Evolutionary conservation across 192 early-diverging fungal species (phyloP), one percentile per base, ranked within the genome.

Genomic region (Coemansia javaensis): DNA sequence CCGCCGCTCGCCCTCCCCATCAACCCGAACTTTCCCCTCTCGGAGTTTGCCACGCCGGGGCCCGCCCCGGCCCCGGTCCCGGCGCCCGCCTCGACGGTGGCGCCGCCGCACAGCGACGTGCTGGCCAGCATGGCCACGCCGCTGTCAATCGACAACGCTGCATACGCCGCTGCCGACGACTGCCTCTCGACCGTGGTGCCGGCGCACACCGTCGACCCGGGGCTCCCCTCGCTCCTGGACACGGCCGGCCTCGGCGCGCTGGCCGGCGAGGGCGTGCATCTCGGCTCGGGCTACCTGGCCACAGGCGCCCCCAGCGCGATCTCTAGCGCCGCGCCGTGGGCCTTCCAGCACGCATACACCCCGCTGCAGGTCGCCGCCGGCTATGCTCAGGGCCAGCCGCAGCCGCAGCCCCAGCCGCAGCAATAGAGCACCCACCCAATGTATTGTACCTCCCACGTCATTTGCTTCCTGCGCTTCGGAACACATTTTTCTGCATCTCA

Each of bases 11-110:
- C 59, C 4, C 58, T 74, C 50, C 70, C 70, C 32, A 44, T 74
- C 25, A 74, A 74, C 47, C 70, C 70, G 17, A 64, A 40, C 58
- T 74, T 74, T 51, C 70, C 70, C 12, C 52, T 74, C 20, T 57
- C 70, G 5, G 70, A 74, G 31, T 73, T 73, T 23, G 24, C 33
- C 27, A 18, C 25, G n/a, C 21, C 53, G 27, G 32, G 24, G 10
- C 7, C 50, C 15, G 24, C 23, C 9, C 28, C 50, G 7, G 21
- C 50, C 32, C 21, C 20, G 0, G 13, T n/a, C n/a, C n/a, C n/a
- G n/a, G n/a, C n/a, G n/a, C n/a, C n/a, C n/a, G n/a, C n/a, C n/a
- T n/a, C n/a, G n/a, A n/a, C n/a, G n/a, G n/a, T n/a, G n/a, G 28
- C 5, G 28, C 28, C 1, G 28, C 5, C 10, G 5, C 28, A 30